A percentile compares a stretch with the other conserved stretches of the same genome.
Evolutionary conservation across 2,329 filamentous ascomycete genomes (phyloP).

Genomic region (Cryoendolithus antarcticus): DNA sequence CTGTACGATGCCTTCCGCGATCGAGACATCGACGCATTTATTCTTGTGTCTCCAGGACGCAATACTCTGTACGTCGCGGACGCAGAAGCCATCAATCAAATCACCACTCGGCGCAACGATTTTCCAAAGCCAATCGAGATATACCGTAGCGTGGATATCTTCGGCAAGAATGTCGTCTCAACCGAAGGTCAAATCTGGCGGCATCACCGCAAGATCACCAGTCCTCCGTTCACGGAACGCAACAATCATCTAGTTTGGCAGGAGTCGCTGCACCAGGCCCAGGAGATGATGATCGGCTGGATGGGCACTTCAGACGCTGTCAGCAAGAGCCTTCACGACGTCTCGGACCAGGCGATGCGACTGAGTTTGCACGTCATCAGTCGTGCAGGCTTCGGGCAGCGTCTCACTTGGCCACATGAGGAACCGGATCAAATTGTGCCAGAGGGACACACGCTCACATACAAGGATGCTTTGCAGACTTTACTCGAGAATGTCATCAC

Average conservation of each 20-base stretch:
- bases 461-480: slow-evolving; percentile 48
- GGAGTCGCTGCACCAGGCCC: slow-evolving; percentile 52
- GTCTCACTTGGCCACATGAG: slow-evolving; percentile 48
- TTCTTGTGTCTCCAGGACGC: slow-evolving; percentile 47
- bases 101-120: slow-evolving; percentile 53
- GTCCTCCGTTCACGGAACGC: slow-evolving; percentile 63
- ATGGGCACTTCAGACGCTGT: slow-evolving; percentile 29
- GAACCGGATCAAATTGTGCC: slow-evolving; percentile 23
- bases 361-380: slow-evolving; percentile 48
- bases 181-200: slow-evolving; percentile 60
- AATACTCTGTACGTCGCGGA: slow-evolving; percentile 48
- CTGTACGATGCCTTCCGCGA: slow-evolving; percentile 47
- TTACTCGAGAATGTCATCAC: slow-evolving; percentile 52
- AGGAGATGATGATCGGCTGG: slow-evolving; percentile 50
- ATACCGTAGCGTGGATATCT: slow-evolving; percentile 50
- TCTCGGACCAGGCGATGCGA: slow-evolving; percentile 55
- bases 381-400: slow-evolving; percentile 58
- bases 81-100: slow-evolving; percentile 53
- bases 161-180: slow-evolving; percentile 56
- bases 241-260: slow-evolving; percentile 57
- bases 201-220: slow-evolving; percentile 58
- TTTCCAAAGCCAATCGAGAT: slow-evolving; percentile 57
- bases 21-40: slow-evolving; percentile 48
- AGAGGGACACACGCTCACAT: slow-evolving; percentile 50
- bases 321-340: slow-evolving; percentile 40